These are phyloP conservation scores for Albizia julibrissin DNA, from an alignment of 306 rosid species.

Conservation along the genomic window DNA sequence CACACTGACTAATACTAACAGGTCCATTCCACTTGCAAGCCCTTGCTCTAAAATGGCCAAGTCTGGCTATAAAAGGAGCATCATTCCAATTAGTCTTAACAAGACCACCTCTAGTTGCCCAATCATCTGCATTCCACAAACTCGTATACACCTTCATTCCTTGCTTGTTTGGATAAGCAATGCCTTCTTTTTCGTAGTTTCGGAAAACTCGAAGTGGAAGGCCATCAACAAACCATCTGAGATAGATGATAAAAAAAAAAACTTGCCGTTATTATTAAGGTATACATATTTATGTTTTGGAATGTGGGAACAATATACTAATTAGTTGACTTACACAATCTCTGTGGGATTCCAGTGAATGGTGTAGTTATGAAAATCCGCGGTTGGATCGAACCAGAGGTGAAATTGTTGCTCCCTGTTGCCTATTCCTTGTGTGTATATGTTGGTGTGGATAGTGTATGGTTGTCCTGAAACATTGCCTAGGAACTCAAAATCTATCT, in stretches of 20 bases:
- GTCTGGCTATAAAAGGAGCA: conserved; percentile 71
- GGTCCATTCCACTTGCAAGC: conserved; percentile 76
- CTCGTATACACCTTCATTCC: conserved; percentile 75
- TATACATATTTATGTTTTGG: not conserved
- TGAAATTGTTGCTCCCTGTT: conserved; percentile 78
- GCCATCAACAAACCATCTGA: conserved; percentile 79
- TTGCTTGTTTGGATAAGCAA: conserved; percentile 72
- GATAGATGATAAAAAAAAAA: conserved; percentile 13
- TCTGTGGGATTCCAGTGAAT: conserved; percentile 85
- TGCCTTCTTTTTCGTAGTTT: conserved; percentile 60
- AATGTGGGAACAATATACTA: not conserved
- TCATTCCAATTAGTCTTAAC: conserved; percentile 62
- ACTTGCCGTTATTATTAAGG: not conserved
- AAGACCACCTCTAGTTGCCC: conserved; percentile 89
- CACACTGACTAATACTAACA: conserved; percentile 55
- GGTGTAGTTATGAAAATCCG: conserved; percentile 85
- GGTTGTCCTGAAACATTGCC: conserved; percentile 88
- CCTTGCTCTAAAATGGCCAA: conserved; percentile 61
- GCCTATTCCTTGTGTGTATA: conserved; percentile 72
- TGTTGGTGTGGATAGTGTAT: conserved; percentile 74
- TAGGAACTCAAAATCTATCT: conserved; percentile 88
- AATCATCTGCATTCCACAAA: conserved; percentile 75
- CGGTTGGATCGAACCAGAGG: conserved; percentile 87
- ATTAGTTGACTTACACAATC: conserved; percentile 62
- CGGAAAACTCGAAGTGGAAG: conserved; percentile 77